Conservation (phyloP, 805 yeast species). For the Saturnispora bothae region DNA sequence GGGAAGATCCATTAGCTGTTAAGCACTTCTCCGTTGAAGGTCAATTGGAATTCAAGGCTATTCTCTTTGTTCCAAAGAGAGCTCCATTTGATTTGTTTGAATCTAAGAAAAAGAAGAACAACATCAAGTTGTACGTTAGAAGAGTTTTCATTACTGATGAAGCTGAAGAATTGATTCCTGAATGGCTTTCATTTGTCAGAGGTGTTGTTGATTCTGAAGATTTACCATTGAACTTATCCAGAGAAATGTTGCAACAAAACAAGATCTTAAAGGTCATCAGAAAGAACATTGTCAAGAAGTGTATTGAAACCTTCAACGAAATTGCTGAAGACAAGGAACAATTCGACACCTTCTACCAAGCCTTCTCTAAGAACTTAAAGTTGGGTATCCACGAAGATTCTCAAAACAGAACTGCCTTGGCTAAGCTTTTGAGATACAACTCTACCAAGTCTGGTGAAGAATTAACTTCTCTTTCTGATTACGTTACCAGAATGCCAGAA, state of each 20-base stretch:
- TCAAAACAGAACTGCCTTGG: conserved; percentile 91
- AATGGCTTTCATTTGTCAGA: conserved; percentile 93
- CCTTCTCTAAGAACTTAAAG: conserved; percentile 96
- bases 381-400: conserved; percentile 98
- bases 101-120: conserved; percentile 97
- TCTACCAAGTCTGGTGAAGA: conserved; percentile 94
- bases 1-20: conserved; percentile 99
- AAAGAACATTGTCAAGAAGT: conserved; percentile 97
- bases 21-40: conserved; percentile 99
- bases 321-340: conserved; percentile 98
- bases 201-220: conserved; percentile 99
- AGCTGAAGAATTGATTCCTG: conserved; percentile 98
- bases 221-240: conserved; percentile 97
- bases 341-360: conserved; percentile 96
- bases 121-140: conserved; percentile 97
- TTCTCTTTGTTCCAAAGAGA: conserved; percentile 94
- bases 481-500: conserved; percentile 98
- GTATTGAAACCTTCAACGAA: conserved; percentile 97
- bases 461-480: conserved; percentile 88
- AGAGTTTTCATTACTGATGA: conserved; percentile 99
- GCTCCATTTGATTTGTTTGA: conserved; percentile 98
- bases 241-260: conserved; percentile 99
- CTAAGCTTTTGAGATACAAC: conserved; percentile 94
- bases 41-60: conserved; percentile 98
- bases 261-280: conserved; percentile 98